A percentile compares a stretch with the other conserved stretches of the same genome.
Conservation (phyloP, 1,284 basidiomycete species). For the Cerioporus squamosus region DNA sequence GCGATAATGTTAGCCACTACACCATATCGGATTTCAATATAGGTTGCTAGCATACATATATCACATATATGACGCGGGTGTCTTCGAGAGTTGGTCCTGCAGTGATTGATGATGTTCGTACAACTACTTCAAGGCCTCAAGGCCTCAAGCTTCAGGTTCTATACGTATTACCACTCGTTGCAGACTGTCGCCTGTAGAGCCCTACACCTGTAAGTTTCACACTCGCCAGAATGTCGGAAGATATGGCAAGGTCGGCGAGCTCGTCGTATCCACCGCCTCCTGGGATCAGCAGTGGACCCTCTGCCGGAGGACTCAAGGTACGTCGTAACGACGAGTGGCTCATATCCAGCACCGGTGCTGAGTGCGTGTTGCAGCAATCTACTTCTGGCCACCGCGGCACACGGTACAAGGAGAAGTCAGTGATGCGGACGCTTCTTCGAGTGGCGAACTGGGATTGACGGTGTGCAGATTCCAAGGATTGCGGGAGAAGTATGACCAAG, state of each 20-base stretch:
- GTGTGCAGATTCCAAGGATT: constrained; percentile 52
- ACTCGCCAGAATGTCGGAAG: not conserved
- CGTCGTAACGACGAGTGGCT: not conserved
- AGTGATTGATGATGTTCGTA: too few relatives aligned
- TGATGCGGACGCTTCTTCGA: not conserved
- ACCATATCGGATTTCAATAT: constrained; percentile 16
- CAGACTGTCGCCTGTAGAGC: not conserved
- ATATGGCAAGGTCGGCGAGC: not conserved
- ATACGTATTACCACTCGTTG: too few relatives aligned
- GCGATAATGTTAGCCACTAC: constrained; percentile 24
- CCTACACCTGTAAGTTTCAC: too few relatives aligned
- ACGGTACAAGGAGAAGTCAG: constrained; percentile 36
- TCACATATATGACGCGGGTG: too few relatives aligned
- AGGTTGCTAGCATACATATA: not conserved
- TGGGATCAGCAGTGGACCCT: not conserved
- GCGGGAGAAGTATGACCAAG: constrained; percentile 58
- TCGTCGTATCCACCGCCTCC: constrained; percentile 2
- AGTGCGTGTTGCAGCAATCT: constrained; percentile 1
- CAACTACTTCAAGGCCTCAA: too few relatives aligned
- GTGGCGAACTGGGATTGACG: not conserved
- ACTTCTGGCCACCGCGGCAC: constrained; percentile 18
- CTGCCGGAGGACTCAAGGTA: constrained; percentile 3
- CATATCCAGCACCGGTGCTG: not conserved
- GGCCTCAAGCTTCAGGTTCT: too few relatives aligned
- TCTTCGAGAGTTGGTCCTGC: too few relatives aligned